Percentiles rank a stretch among this genome's conserved stretches.
These are phyloP conservation scores for Fusarium nodosum DNA, from an alignment of 2,329 filamentous ascomycete species.

Conservation along the genomic window DNA sequence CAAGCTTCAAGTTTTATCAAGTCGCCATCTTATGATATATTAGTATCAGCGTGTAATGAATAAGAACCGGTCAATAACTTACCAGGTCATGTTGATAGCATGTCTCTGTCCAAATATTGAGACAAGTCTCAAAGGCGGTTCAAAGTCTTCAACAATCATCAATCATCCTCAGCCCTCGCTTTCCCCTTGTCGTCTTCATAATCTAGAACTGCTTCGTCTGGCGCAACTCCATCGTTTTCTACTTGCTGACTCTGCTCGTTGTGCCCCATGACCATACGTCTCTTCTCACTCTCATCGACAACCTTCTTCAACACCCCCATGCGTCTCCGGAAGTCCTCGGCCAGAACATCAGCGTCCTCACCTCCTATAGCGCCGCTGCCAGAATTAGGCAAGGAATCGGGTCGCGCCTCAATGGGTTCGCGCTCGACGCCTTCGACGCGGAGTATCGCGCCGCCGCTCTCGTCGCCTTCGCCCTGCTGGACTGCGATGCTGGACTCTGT, in stretches of 20 bases:
- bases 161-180: constrained; percentile 28
- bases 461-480: constrained; percentile 57
- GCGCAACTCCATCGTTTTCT: constrained; percentile 26
- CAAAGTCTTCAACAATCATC: constrained; percentile 2
- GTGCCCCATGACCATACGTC: constrained; percentile 53
- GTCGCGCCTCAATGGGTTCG: constrained; percentile 52
- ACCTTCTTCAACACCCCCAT: constrained; percentile 69
- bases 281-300: constrained; percentile 65
- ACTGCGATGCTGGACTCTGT: constrained; percentile 60
- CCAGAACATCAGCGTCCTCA: constrained; percentile 65
- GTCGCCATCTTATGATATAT: constrained; percentile 6
- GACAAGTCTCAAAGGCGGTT: constrained; percentile 2
- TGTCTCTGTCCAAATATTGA: background rate
- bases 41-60: background rate
- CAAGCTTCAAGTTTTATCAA: constrained; percentile 4
- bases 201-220: constrained; percentile 40
- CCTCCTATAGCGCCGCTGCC: constrained; percentile 52
- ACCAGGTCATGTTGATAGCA: constrained; percentile 7
- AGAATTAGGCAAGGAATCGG: constrained; percentile 48
- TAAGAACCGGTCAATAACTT: background rate
- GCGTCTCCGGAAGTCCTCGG: constrained; percentile 70
- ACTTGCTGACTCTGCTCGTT: constrained; percentile 11
- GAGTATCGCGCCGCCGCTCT: constrained; percentile 50
- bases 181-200: constrained; percentile 33
- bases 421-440: constrained; percentile 57